Conservation (phyloP, 164 flowering plant genomes). For the Umbellularia californica region DNA sequence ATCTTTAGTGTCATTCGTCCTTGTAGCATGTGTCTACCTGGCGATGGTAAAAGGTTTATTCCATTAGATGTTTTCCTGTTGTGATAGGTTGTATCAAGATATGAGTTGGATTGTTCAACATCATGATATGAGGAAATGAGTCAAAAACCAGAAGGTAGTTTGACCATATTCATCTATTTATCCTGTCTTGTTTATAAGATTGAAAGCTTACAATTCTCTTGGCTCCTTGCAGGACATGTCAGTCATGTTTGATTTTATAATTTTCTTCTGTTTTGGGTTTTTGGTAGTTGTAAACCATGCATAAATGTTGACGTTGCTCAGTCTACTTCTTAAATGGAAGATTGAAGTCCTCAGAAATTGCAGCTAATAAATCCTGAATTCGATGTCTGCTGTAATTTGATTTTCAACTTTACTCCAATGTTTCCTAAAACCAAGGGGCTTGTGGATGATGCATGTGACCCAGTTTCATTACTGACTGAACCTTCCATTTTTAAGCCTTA, state of each 20-base stretch:
- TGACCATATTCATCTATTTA: neutral
- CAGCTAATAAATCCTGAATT: neutral
- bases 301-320: too few species aligned
- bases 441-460: neutral
- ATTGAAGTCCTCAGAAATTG: neutral
- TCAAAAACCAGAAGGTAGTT: constrained; percentile 7
- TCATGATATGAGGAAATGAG: constrained; percentile 9
- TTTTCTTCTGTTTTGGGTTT: neutral
- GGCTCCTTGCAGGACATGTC: neutral
- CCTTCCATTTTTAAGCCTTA: neutral
- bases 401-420: neutral
- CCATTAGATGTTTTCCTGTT: constrained; percentile 11
- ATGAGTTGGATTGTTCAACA: constrained; percentile 4
- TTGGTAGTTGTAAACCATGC: too few species aligned
- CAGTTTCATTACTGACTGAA: neutral
- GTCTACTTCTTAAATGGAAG: too few species aligned
- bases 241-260: neutral
- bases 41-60: neutral
- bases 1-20: neutral
- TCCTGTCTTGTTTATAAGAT: neutral
- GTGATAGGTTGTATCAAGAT: constrained; percentile 8
- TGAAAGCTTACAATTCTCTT: constrained; percentile 1
- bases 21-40: neutral
- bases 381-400: too few species aligned
- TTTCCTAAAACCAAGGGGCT: neutral